phyloP scores from a whole-genome alignment of 768 basidiomycete genomes.

The Boletus tylopilopsis region DNA sequence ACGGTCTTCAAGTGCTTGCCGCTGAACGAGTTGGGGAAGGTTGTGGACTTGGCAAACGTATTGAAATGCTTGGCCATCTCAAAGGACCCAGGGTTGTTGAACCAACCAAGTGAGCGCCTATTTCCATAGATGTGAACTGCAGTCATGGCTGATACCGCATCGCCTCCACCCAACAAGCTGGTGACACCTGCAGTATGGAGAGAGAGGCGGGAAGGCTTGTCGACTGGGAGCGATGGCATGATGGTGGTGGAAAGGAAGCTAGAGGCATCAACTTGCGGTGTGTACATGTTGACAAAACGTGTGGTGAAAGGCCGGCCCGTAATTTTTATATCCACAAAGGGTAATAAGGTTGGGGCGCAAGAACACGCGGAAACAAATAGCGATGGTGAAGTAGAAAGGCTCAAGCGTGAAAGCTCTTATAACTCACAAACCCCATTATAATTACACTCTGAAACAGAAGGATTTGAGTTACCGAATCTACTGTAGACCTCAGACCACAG shows the following conservation, averaged over 20 bases:
- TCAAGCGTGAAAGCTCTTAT: too few relatives aligned
- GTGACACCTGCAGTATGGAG: conserved; percentile 23
- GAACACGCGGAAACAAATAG: too few relatives aligned
- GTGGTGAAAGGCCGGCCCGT: neutral
- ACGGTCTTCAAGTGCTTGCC: conserved; percentile 8
- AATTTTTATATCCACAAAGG: too few relatives aligned
- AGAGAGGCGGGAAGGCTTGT: conserved; percentile 7
- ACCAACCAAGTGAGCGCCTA: conserved; percentile 31
- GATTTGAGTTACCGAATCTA: too few relatives aligned
- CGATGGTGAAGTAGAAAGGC: too few relatives aligned
- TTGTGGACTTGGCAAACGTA: conserved; percentile 12
- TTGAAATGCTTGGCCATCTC: conserved; percentile 21
- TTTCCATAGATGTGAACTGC: conserved; percentile 25
- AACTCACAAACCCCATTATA: too few relatives aligned
- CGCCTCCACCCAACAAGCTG: conserved; percentile 30
- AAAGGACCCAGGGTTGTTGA: conserved; percentile 33
- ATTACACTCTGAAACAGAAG: too few relatives aligned
- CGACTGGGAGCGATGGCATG: neutral
- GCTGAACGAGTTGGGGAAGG: neutral
- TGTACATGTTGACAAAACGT: neutral
- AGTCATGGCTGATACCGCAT: conserved; percentile 29
- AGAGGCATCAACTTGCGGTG: neutral
- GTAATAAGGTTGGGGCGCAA: too few relatives aligned
- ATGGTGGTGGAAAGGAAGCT: neutral
- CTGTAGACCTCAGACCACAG: too few relatives aligned